Evolutionary conservation across 2,329 filamentous ascomycete species (phyloP), one percentile per base, ranked within the genome.

Genomic region (Sporothrix humicola): DNA sequence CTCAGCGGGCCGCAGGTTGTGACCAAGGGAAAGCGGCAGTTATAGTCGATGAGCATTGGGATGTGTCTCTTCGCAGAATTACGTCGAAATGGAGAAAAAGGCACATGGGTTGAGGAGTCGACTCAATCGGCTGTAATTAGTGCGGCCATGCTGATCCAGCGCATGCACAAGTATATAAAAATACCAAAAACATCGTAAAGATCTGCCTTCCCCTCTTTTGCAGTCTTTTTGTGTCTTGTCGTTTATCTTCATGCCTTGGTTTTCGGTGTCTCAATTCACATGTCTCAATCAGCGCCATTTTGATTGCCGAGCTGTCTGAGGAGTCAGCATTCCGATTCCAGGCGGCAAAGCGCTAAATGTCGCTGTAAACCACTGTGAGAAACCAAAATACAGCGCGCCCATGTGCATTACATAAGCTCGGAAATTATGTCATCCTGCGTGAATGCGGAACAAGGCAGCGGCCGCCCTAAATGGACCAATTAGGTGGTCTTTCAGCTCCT

Each of bases 1-100:
- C 74, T 90, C 75, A 79, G 80, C 4, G 44, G 20, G 37, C 71
- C 56, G 59, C n/a, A 26, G 31, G 63, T 23, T 54, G 42, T 54
- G 23, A 52, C 48, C 56, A 73, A 71, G 65, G 59, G 26, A 17
- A 74, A 46, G 69, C 61, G 59, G 37, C 26, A 65, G 59, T 65
- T 46, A 13, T 44, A 26, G 23, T 26, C 23, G 23, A 26, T 26
- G 23, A n/a, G 23, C 23, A 26, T 1, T 26, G 23, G 23, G 31
- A 37, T 37, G 31, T 37, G 31, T 5, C 31, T 37, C 31, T 37
- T 37, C 7, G 31, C 31, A 37, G 31, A 37, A 37, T 37, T 1
- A 37, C 31, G 7, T 37, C 2, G 7, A 7, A 37, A 37, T 7
- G 31, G 31, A 37, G 31, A 37, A 37, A 5, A 37, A 37, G 31